Evolutionary conservation across 345 rosid genomes (phyloP).

Genomic region (Luvunga scandens): DNA sequence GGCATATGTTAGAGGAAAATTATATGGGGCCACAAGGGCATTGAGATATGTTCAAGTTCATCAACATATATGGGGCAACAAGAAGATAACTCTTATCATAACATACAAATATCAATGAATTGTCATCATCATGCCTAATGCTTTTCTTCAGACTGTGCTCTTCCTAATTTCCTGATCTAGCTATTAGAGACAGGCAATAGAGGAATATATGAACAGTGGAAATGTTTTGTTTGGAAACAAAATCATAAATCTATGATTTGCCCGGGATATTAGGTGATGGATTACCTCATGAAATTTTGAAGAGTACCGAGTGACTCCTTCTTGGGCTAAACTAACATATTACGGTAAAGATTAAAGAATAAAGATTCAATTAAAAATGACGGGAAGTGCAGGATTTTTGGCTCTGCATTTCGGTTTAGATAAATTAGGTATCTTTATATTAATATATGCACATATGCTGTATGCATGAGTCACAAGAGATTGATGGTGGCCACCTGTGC

Average conservation of each 20-base stretch:
- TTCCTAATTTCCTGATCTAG: constrained; percentile 16
- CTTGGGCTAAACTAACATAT: neutral
- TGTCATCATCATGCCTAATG: neutral
- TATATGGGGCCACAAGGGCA: neutral
- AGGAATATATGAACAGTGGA: neutral
- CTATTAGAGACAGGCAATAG: neutral
- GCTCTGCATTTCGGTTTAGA: neutral
- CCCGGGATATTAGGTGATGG: neutral
- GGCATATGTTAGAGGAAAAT: neutral
- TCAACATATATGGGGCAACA: neutral
- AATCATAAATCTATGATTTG: neutral
- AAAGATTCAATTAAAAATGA: neutral
- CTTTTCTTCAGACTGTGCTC: constrained; percentile 17
- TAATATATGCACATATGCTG: neutral
- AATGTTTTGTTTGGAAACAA: neutral
- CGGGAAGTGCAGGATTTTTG: neutral
- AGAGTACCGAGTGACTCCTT: too few species aligned
- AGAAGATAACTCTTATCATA: neutral
- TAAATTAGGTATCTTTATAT: neutral
- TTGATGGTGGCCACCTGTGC: neutral
- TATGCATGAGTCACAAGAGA: neutral
- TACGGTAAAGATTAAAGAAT: neutral
- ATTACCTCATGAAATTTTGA: neutral
- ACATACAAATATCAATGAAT: too few species aligned
- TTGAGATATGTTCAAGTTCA: neutral